Evolutionary conservation across 768 basidiomycete species (phyloP), one percentile per base, ranked within the genome.

Genomic region (Phylloporus sp.): DNA sequence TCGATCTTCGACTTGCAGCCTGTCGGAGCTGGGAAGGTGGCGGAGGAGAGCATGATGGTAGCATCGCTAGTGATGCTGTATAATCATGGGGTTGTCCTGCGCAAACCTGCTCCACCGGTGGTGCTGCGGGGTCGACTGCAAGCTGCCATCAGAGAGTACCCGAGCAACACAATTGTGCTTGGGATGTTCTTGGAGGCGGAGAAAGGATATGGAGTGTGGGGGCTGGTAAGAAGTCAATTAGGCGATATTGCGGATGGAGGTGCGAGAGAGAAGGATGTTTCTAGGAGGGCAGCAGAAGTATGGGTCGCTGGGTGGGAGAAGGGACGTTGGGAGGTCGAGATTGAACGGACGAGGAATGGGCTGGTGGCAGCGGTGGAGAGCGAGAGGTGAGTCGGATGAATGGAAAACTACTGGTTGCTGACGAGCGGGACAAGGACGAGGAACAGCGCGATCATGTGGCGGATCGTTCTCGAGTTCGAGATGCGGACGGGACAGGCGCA

Each of bases 231-330:
- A 52, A 66, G 71, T 15, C 73, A 80, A 46, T 59, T 87, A 29
- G 80, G 84, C 1, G 81, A 81, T 47, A 50, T 53, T n/a, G 55
- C 41, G 7, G 59, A 64, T 18, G 74, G 70, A 26, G 70, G 67
- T 10, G 68, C 62, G 9, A 70, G 66, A 48, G 72, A 76, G 50
- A 89, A 86, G 65, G 76, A 75, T 49, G 71, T 91, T 13, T 67
- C 75, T 35, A 72, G 86, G 61, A 72, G 85, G 49, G 69, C 80
- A 4, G 75, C 80, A 55, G 88, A 92, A 58, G 80, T 89, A 1
- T 92, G 90, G 89, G 72, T 88, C 2, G 80, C 82, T 10, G 78
- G 84, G n/a, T 90, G 88, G 88, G 85, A 88, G 66, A 78, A 72
- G 61, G 81, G 84, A 2, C 74, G 82, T 32, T 91, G 89, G 88